A percentile compares a stretch with the other conserved stretches of the same genome.
phyloP scores from a whole-genome alignment of 1,139 yeast genomes.

The Diutina scorzettiae region DNA sequence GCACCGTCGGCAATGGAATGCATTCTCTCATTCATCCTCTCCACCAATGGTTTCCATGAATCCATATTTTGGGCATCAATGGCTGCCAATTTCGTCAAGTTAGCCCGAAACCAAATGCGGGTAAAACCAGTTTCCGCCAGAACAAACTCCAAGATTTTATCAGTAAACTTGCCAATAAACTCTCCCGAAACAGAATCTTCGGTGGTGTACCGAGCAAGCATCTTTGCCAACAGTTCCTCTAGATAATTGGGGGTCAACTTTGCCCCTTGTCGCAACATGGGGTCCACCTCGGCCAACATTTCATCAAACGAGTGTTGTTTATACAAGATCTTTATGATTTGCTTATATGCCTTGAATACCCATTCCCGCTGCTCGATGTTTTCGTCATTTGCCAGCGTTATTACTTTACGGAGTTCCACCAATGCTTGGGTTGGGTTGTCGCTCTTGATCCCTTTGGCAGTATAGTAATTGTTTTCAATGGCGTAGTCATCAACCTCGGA shows the following conservation, averaged over 20 bases:
- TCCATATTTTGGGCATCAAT: not conserved
- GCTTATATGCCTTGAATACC: slow-evolving; percentile 55
- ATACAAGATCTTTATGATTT: slow-evolving; percentile 45
- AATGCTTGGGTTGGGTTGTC: slow-evolving; percentile 28
- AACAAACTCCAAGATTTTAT: slow-evolving; percentile 14
- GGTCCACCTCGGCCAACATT: slow-evolving; percentile 20
- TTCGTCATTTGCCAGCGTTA: slow-evolving; percentile 7
- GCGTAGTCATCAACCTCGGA: slow-evolving; percentile 17
- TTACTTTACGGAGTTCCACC: slow-evolving; percentile 7
- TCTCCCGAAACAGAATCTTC: slow-evolving; percentile 12
- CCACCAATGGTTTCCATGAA: not conserved
- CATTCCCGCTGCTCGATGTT: slow-evolving; percentile 19
- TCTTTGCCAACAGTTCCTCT: slow-evolving; percentile 50
- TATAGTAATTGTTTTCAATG: slow-evolving; percentile 42
- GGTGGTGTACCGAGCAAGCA: slow-evolving; percentile 34
- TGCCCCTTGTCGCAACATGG: slow-evolving; percentile 16
- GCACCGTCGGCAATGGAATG: not conserved
- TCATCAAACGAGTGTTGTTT: slow-evolving; percentile 20
- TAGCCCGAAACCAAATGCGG: not conserved
- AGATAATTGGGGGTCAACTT: slow-evolving; percentile 34
- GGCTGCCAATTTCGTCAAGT: not conserved
- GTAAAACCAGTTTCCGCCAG: not conserved
- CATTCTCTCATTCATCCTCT: not conserved
- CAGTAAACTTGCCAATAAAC: slow-evolving; percentile 20
- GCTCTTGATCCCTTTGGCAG: slow-evolving; percentile 52